phyloP scores from a whole-genome alignment of 805 yeast genomes.

The Myxozyma udenii region DNA sequence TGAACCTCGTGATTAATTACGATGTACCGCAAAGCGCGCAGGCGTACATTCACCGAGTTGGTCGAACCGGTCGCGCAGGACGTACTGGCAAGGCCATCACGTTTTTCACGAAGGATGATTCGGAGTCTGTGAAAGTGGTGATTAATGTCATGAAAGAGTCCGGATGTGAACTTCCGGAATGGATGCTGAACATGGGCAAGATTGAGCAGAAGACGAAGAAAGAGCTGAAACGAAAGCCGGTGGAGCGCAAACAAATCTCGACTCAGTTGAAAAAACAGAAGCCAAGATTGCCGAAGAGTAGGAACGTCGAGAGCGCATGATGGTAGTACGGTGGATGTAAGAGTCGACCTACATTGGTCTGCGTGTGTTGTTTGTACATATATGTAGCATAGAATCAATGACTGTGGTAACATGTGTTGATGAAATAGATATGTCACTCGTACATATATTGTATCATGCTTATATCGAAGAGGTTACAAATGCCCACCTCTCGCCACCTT shows the following conservation, averaged over 20 bases:
- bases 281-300: conserved; percentile 3
- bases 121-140: conserved; percentile 69
- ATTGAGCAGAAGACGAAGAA: conserved; percentile 55
- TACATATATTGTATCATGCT: too few relatives aligned
- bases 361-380: too few relatives aligned
- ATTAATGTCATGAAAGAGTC: conserved; percentile 94
- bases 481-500: too few relatives aligned
- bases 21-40: conserved; percentile 95
- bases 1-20: conserved; percentile 88
- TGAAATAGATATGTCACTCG: too few relatives aligned
- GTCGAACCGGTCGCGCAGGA: conserved; percentile 98
- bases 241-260: conserved; percentile 58
- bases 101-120: conserved; percentile 87
- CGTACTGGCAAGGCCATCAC: conserved; percentile 84
- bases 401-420: too few relatives aligned
- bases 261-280: conserved; percentile 18
- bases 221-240: conserved; percentile 41
- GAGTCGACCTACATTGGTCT: too few relatives aligned
- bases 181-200: conserved; percentile 77
- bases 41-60: conserved; percentile 94
- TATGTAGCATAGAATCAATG: too few relatives aligned
- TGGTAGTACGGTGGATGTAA: too few relatives aligned
- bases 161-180: conserved; percentile 62
- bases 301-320: conserved; percentile 3
- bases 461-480: too few relatives aligned